Evolutionary conservation across 2,329 filamentous ascomycete genomes (phyloP), one percentile per base, ranked within the genome.

Genomic region (Tolypocladium ovalisporum): DNA sequence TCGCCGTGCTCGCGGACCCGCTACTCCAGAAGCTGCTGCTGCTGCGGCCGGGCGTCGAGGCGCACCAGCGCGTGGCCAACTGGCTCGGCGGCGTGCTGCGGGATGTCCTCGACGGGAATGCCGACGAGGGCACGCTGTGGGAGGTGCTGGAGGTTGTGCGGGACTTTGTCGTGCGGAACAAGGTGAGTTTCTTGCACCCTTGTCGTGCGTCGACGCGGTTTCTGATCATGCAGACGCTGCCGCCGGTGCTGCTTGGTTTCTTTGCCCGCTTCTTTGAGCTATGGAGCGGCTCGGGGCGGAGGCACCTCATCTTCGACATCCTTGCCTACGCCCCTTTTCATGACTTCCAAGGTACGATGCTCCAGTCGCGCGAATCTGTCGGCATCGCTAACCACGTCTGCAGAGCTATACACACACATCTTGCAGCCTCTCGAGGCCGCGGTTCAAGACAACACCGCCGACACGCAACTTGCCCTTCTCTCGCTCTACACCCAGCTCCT

Each of bases 21-120:
- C 75, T 95, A 35, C 79, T 93, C 1, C 89, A 93, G 68, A 94
- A 93, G 66, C 76, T 93, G 29, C 73, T 90, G 37, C 73, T 88
- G n/a, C 73, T 89, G 35, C 79, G 82, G 54, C 81, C 85, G 1
- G 79, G 81, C 39, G 71, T 75, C 19, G 75, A 78, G 54, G 76
- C 76, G 15, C 71, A 76, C 34, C 73, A 74, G 54, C 76, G 84
- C n/a, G 75, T 84, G 49, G 75, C 78, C 49, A 79, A 80, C 63
- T 87, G 84, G 84, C 67, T 87, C 47, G 68, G 74, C 52, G 78
- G 82, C 1, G 79, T 78, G 52, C 73, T 85, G 15, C 76, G 79
- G 55, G 82, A 85, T 59, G 76, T 80, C 1, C 72, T 81, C 35
- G 75, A 76, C 47, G 79, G 81, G 1, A 77, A 80, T 57, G 70